phyloP scores from a whole-genome alignment of 1,284 basidiomycete species.

The Malassezia brasiliensis region DNA sequence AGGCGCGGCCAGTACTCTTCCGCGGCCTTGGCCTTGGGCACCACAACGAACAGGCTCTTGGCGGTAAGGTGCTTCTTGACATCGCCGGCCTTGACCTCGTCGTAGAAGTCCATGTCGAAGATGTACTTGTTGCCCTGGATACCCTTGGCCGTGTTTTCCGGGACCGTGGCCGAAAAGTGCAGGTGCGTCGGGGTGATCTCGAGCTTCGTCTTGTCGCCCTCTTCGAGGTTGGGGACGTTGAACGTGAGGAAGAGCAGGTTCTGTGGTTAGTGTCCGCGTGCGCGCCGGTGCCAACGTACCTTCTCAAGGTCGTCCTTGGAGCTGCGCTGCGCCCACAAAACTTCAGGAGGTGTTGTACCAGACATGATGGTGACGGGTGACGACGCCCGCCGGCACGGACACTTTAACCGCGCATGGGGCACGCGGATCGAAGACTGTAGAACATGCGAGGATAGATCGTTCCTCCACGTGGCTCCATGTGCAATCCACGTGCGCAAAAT shows the following conservation, averaged over 20 bases:
- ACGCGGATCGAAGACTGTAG: slow-evolving; percentile 19
- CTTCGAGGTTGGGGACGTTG: slow-evolving; percentile 45
- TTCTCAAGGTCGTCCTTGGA: slow-evolving; percentile 38
- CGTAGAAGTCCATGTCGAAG: slow-evolving; percentile 45
- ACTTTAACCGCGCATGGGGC: slow-evolving; percentile 11
- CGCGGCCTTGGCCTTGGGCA: slow-evolving; percentile 42
- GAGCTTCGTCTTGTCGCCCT: slow-evolving; percentile 37
- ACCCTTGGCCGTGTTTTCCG: slow-evolving; percentile 32
- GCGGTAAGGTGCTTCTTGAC: slow-evolving; percentile 40
- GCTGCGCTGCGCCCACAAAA: slow-evolving; percentile 47
- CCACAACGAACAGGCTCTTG: slow-evolving; percentile 40
- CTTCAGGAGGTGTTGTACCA: slow-evolving; percentile 36
- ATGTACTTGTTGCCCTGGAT: slow-evolving; percentile 38
- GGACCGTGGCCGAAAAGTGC: slow-evolving; percentile 32
- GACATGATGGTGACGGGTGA: slow-evolving; percentile 13
- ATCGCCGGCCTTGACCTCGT: slow-evolving; percentile 40
- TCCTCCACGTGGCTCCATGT: background rate
- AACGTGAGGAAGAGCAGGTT: slow-evolving; percentile 47
- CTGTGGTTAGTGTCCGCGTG: slow-evolving; percentile 3
- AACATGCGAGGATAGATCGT: slow-evolving; percentile 13
- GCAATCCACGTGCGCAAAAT: slow-evolving; percentile 5
- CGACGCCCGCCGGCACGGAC: background rate
- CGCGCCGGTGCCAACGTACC: slow-evolving; percentile 1
- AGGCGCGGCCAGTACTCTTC: slow-evolving; percentile 48
- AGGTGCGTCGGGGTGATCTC: slow-evolving; percentile 35